Evolutionary conservation across 306 rosid species (phyloP), one percentile per base, ranked within the genome.

Genomic region (Psophocarpus tetragonolobus): DNA sequence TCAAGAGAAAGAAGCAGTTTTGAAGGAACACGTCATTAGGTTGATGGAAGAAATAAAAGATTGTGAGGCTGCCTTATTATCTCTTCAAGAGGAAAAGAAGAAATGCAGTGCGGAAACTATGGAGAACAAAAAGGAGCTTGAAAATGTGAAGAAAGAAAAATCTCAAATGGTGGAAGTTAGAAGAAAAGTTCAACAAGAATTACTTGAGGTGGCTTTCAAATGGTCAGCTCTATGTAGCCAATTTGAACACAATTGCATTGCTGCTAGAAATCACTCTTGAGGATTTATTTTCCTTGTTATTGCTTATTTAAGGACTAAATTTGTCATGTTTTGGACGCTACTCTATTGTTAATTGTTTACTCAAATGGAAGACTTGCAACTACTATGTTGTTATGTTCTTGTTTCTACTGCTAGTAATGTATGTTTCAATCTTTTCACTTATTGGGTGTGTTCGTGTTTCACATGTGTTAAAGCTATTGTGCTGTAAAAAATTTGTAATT

Each of bases 181-280:
- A 26, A 57, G 35, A 13, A 57, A 57, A 57, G 71, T 78, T 23
- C 57, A 3, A 1, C 60, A 75, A n/a, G 65, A 80, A 75, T 36
- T 80, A 58, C 2, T 14, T 58, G 21, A 29, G 66, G 12, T 29
- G 2, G 12, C 2, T 60, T 29, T 27, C 6, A 60, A 29, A 60
- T 60, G 66, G 66, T 58, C 66, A 0, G 21, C 23, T 33, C 6
- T 60, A 1, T 60, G 66, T 29, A 60, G 66, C 35, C 23, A 2
- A 15, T 60, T 29, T 60, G 12, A 29, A 21, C 13, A 14, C 23
- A 60, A 29, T 29, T 12, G 1, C 21, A 11, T 58, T 5, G 4
- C 3, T 26, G 9, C 38, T 27, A 13, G 38, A 58, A 58, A 58
- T 60, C 11, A 0, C 41, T 29, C 38, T 7, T 60, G 66, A 60